Conservation (phyloP, 1,284 basidiomycete species). For the Ganoderma multipileum region DNA sequence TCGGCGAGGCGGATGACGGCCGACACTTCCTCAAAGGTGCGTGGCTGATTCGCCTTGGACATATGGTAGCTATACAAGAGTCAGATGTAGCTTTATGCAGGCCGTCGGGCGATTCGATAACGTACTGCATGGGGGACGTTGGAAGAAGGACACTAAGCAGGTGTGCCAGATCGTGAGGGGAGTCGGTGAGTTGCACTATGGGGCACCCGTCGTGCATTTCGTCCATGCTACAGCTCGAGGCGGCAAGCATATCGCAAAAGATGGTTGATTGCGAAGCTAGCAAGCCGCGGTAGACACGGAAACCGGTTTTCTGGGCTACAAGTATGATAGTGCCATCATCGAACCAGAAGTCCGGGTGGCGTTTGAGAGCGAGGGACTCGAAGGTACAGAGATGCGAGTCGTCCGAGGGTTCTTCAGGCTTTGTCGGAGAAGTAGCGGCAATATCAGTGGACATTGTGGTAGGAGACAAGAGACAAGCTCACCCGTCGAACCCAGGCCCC, state of each 20-base stretch:
- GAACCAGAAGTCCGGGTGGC: not conserved
- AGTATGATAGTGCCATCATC: not conserved
- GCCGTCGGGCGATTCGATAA: not conserved
- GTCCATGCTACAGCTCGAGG: not conserved
- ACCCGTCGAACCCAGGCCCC: not conserved
- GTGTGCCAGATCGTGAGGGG: not conserved
- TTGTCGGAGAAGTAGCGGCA: not conserved
- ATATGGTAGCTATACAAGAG: not conserved
- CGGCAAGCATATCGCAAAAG: not conserved
- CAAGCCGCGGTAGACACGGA: not conserved
- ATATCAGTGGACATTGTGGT: not conserved
- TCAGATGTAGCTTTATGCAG: not conserved
- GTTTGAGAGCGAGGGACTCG: not conserved
- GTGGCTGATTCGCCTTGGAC: too few relatives aligned
- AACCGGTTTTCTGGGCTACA: not conserved
- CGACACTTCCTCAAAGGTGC: not conserved
- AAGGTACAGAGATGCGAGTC: not conserved
- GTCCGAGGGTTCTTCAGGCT: too few relatives aligned
- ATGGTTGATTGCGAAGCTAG: not conserved
- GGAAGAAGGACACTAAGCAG: not conserved
- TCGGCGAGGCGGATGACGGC: slow-evolving; percentile 18
- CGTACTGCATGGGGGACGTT: not conserved
- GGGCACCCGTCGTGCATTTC: not conserved
- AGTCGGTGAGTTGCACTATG: not conserved
- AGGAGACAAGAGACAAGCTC: not conserved